Evolutionary conservation across 768 basidiomycete genomes (phyloP).

Genomic region (Wakefieldia striispora): DNA sequence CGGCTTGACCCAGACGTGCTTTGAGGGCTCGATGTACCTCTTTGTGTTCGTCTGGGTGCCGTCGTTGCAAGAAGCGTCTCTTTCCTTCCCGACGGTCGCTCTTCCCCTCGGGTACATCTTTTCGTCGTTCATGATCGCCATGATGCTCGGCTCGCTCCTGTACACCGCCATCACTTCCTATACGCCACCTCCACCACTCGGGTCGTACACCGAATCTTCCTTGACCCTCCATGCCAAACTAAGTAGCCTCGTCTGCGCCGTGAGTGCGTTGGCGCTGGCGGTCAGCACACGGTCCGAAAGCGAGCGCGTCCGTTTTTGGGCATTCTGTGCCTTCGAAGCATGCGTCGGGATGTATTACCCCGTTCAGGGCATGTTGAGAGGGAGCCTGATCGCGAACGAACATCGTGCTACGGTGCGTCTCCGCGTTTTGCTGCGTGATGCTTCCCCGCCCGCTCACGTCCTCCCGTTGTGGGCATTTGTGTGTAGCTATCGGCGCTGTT

Average conservation of each 20-base stretch:
- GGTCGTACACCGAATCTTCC: slow-evolving; percentile 34
- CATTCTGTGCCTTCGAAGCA: slow-evolving; percentile 72
- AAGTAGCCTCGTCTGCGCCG: slow-evolving; percentile 59
- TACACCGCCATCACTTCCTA: slow-evolving; percentile 54
- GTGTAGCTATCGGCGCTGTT: slow-evolving; percentile 64
- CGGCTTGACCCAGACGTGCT: slow-evolving; percentile 75
- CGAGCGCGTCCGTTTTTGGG: slow-evolving; percentile 60
- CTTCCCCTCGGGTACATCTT: slow-evolving; percentile 80
- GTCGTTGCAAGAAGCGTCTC: slow-evolving; percentile 61
- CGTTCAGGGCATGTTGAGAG: slow-evolving; percentile 71
- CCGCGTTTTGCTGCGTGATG: neutral
- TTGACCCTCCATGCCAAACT: slow-evolving; percentile 65
- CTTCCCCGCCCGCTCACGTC: neutral
- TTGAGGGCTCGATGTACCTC: slow-evolving; percentile 83
- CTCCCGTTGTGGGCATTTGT: no score
- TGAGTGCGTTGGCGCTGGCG: slow-evolving; percentile 55
- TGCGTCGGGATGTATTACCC: slow-evolving; percentile 82
- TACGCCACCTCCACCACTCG: slow-evolving; percentile 18
- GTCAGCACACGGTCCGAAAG: slow-evolving; percentile 42
- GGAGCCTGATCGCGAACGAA: slow-evolving; percentile 64
- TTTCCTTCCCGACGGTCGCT: slow-evolving; percentile 28
- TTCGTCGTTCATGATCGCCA: slow-evolving; percentile 76
- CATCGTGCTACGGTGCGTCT: slow-evolving; percentile 66
- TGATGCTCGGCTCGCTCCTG: slow-evolving; percentile 76
- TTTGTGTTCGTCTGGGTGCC: slow-evolving; percentile 87